A percentile compares a stretch with the other conserved stretches of the same genome.
Conservation (phyloP, 331 rosid species). For the Stylosanthes scabra region DNA sequence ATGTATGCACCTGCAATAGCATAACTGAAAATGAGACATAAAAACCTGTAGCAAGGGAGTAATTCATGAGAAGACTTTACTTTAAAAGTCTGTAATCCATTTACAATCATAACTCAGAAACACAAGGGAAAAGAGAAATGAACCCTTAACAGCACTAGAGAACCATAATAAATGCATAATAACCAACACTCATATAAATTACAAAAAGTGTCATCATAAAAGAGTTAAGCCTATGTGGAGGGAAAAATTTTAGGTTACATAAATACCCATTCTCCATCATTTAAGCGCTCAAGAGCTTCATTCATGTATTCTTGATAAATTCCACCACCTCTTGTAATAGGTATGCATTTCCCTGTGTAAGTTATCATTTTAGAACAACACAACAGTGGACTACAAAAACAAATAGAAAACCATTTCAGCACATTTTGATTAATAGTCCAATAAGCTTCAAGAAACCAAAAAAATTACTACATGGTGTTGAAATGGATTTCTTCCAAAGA, state of each 20-base stretch:
- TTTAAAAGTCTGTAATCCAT: conserved; percentile 11
- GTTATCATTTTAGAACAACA: conserved; percentile 33
- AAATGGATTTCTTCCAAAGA: background rate
- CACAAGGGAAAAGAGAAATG: too few relatives aligned
- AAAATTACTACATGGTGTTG: background rate
- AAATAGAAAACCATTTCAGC: conserved; percentile 12
- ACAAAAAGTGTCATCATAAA: conserved; percentile 33
- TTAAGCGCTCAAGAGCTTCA: conserved; percentile 82
- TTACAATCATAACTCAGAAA: background rate
- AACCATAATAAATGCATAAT: conserved; percentile 26
- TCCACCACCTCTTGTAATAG: conserved; percentile 91
- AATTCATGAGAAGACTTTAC: conserved; percentile 2
- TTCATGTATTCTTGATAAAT: conserved; percentile 88
- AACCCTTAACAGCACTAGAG: background rate
- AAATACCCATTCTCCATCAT: conserved; percentile 86
- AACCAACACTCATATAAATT: conserved; percentile 14
- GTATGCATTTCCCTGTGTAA: conserved; percentile 90
- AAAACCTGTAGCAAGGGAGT: too few relatives aligned
- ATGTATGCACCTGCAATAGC: conserved; percentile 76
- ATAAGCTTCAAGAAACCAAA: conserved; percentile 6
- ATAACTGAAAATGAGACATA: conserved; percentile 25
- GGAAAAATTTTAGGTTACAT: conserved; percentile 36
- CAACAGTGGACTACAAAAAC: conserved; percentile 10
- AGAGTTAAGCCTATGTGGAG: conserved; percentile 33
- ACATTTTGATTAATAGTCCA: conserved; percentile 14